Evolutionary conservation across 2,329 filamentous ascomycete genomes (phyloP).

Genomic region (Cordyceps javanica): DNA sequence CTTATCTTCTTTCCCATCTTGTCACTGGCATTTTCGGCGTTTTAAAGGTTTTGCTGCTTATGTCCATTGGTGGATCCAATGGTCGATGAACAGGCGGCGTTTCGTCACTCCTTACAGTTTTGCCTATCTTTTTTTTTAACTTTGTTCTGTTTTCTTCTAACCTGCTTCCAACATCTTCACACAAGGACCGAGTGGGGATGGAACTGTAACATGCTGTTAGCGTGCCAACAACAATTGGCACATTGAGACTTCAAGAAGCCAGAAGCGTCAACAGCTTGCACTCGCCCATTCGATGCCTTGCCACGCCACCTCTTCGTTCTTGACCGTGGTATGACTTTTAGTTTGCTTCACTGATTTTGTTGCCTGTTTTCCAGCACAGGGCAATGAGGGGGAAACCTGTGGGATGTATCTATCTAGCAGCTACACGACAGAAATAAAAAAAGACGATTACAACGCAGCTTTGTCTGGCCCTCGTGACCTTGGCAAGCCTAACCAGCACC

Average conservation of each 20-base stretch:
- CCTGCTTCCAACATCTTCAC: neutral
- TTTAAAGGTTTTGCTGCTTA: constrained; percentile 33
- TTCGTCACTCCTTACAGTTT: constrained; percentile 20
- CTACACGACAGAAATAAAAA: constrained; percentile 9
- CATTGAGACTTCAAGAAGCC: constrained; percentile 10
- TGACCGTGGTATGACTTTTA: neutral
- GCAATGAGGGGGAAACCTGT: neutral
- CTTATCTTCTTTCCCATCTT: constrained; percentile 13
- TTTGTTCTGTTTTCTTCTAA: too few species aligned
- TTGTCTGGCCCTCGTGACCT: neutral
- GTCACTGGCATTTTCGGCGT: constrained; percentile 37
- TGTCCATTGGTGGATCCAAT: constrained; percentile 29
- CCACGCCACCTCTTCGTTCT: neutral
- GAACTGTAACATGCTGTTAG: constrained; percentile 17
- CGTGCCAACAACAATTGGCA: neutral
- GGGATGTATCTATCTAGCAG: constrained; percentile 13
- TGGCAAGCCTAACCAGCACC: neutral
- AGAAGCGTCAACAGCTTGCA: neutral
- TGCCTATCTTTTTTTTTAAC: constrained; percentile 19
- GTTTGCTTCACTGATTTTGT: constrained; percentile 3
- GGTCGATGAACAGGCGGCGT: constrained; percentile 31
- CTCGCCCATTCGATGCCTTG: neutral
- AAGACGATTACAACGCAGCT: constrained; percentile 11
- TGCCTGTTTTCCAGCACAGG: neutral
- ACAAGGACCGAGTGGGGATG: constrained; percentile 29